Base-by-base conservation (phyloP, 768 basidiomycete genomes). In the Psilocybe cyanescens region DNA sequence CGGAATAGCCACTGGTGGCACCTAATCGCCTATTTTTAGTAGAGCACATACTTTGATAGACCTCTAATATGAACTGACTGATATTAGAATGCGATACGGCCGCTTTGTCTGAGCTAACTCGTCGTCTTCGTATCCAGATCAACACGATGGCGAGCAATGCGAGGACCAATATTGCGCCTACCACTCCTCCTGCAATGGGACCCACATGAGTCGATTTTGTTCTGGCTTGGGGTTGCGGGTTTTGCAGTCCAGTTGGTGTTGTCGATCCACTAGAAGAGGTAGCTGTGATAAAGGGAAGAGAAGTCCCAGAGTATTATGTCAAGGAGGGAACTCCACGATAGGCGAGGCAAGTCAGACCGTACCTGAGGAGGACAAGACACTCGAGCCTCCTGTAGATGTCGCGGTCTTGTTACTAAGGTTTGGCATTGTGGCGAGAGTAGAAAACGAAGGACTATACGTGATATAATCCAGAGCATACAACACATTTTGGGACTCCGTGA, bases 361-460 rank as follows among this genome's bases (percentile, higher is more conserved):
- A 7, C 30, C 33, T 16, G 54, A 24, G 49, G 29, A 29, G 12
- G 16, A 5, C 16, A 8, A 16, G 16, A 8, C 24, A 1, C 3
- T 58, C 54, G 35, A 74, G 64, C 7, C 58, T 35, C 33, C 33
- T 35, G 33, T 35, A 67, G 50, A 72, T 70, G 29, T 31, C 16
- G 24, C 30, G 4, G 30, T 30, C 5, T 3, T 50, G 24, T n/a
- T 47, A n/a, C 5, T 58, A 14, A 65, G 30, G 19, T 50, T 53
- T 8, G 62, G 62, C 62, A 64, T 67, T 14, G 57, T 28, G 1
- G 57, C 59, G 9, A 67, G 57, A 17, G 59, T 61, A 4, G 64
- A 59, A 53, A 67, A 67, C 7, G 67, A 65, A 8, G 67, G 67
- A 17, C 56, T 41, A 47, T 65, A 67, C 5, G 62, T 63, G 7